Conservation (phyloP, 257 asterid species). For the Lavandula angustifolia region DNA sequence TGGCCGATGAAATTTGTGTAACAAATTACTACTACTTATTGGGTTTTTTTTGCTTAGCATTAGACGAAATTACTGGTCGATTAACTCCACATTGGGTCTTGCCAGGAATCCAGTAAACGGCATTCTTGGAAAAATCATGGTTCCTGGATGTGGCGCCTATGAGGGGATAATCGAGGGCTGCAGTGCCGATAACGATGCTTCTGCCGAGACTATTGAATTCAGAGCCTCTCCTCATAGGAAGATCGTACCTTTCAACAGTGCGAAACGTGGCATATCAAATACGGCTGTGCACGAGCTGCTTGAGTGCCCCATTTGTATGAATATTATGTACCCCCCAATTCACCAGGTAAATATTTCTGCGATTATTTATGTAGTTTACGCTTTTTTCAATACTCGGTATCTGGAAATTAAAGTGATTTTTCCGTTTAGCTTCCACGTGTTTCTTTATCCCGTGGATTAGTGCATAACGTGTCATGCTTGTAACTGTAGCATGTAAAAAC, state of each 20-base stretch:
- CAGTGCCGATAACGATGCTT: constrained; percentile 44
- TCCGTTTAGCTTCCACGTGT: constrained; percentile 15
- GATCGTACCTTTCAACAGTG: constrained; percentile 38
- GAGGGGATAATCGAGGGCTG: constrained; percentile 45
- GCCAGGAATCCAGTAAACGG: constrained; percentile 29
- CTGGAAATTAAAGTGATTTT: constrained; percentile 15
- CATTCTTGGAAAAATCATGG: constrained; percentile 42
- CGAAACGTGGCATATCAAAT: constrained; percentile 49
- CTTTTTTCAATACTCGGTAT: constrained; percentile 2
- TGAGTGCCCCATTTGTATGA: constrained; percentile 74
- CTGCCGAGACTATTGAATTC: constrained; percentile 50
- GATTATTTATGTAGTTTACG: constrained; percentile 2
- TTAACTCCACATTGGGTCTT: constrained; percentile 24
- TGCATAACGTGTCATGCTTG: neutral
- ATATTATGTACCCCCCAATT: constrained; percentile 77
- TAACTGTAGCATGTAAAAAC: neutral
- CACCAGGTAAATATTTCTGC: constrained; percentile 61
- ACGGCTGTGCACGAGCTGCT: constrained; percentile 73
- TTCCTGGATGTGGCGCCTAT: constrained; percentile 54
- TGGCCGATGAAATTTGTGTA: neutral
- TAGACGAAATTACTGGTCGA: neutral
- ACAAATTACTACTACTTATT: neutral
- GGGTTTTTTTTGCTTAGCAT: neutral
- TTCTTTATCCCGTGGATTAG: constrained; percentile 7
- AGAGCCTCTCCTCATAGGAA: constrained; percentile 48